Conservation (phyloP, 2,329 filamentous ascomycete genomes). For the Moelleriella libera region DNA sequence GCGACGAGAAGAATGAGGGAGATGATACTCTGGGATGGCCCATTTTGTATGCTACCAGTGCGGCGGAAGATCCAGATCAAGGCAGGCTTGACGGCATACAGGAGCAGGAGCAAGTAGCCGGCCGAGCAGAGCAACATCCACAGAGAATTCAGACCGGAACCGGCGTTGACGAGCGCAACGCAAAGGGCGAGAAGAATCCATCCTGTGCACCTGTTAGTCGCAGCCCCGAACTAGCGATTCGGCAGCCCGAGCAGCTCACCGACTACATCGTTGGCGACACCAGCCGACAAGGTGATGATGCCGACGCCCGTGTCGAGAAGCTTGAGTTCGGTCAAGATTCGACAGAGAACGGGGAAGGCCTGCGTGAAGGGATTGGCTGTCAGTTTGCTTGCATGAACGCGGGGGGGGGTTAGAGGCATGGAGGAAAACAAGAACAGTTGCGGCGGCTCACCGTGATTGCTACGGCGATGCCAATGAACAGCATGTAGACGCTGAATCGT, state of each 20-base stretch:
- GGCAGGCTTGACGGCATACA: constrained; percentile 55
- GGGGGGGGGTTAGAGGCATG: neutral
- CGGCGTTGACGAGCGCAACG: constrained; percentile 83
- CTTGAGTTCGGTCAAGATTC: constrained; percentile 84
- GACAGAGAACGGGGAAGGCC: constrained; percentile 79
- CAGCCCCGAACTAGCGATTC: neutral
- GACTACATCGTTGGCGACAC: constrained; percentile 76
- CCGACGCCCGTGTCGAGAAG: constrained; percentile 72
- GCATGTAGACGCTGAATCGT: constrained; percentile 39
- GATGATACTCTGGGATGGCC: constrained; percentile 74
- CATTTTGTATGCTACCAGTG: constrained; percentile 70
- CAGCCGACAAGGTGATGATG: constrained; percentile 77
- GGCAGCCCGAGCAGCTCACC: constrained; percentile 9
- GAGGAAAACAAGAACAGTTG: neutral
- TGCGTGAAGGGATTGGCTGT: constrained; percentile 2
- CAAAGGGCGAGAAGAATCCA: constrained; percentile 91
- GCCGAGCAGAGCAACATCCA: constrained; percentile 67
- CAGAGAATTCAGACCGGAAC: constrained; percentile 66
- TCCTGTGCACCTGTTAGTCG: constrained; percentile 10
- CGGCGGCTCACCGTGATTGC: constrained; percentile 55
- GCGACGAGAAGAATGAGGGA: constrained; percentile 69
- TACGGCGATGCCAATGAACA: constrained; percentile 84
- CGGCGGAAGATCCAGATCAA: constrained; percentile 63
- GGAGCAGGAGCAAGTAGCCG: constrained; percentile 64
- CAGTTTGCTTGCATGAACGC: no score